A percentile compares a stretch with the other conserved stretches of the same genome.
Evolutionary conservation across 805 yeast genomes (phyloP).

Genomic region (Barnettozyma wickerhamii): DNA sequence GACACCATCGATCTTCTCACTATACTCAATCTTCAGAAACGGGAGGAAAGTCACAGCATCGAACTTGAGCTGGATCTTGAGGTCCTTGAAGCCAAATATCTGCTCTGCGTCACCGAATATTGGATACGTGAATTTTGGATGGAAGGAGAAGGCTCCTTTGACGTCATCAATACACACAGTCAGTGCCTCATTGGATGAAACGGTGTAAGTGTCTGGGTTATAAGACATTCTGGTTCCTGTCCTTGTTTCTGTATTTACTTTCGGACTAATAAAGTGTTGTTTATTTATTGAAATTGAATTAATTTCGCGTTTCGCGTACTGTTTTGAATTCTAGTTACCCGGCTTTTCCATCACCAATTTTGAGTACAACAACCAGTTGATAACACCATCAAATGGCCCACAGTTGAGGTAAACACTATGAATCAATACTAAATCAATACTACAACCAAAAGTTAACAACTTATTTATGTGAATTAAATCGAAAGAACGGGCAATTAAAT

Average conservation of each 20-base stretch:
- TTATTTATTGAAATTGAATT: no score
- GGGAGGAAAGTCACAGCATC: conserved; percentile 75
- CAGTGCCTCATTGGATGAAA: conserved; percentile 65
- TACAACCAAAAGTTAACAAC: no score
- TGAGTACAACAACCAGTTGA: no score
- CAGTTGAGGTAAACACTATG: no score
- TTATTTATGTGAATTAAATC: background rate
- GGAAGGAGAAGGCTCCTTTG: conserved; percentile 56
- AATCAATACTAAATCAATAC: no score
- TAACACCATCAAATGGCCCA: no score
- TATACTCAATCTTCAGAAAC: conserved; percentile 55
- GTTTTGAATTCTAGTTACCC: no score
- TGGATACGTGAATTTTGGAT: conserved; percentile 85
- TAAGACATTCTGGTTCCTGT: conserved; percentile 27
- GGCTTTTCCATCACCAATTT: no score
- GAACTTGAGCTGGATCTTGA: conserved; percentile 63
- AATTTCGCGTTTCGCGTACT: no score
- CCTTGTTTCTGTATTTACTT: background rate
- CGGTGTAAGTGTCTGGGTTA: conserved; percentile 72
- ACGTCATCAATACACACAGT: conserved; percentile 56
- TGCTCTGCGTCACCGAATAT: conserved; percentile 90
- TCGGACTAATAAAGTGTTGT: background rate
- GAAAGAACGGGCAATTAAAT: background rate
- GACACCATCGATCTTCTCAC: conserved; percentile 50
- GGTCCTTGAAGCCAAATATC: conserved; percentile 76